Evolutionary conservation across 495 filamentous ascomycete genomes (phyloP), one percentile per base, ranked within the genome.

Genomic region (Bacidia gigantensis): DNA sequence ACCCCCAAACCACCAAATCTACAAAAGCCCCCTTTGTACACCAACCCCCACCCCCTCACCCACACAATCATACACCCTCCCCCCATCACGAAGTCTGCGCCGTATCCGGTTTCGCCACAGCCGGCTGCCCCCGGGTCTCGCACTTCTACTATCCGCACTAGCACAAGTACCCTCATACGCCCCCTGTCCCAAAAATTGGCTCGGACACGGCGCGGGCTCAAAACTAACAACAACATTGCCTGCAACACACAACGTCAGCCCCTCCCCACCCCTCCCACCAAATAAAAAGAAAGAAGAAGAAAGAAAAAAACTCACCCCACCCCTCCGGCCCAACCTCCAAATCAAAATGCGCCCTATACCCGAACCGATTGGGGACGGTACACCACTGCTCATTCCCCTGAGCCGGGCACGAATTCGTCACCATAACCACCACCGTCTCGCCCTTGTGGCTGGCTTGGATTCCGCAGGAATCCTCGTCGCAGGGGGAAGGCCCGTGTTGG

Each of bases 371-470:
- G 3, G 47, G 47, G n/a, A 38, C 23, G 18, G 25, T 38, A 22
- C 47, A 49, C 47, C 47, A 49, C 26, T 49, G 26, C 47, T 49
- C 47, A 14, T 49, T 49, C 2, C 47, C 47, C 47, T 49, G 1
- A 1, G 47, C 2, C n/a, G 47, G 47, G 17, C 47, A 49, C 1
- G 25, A 1, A 35, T 49, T 49, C 24, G 47, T 49, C 21, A 23
- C 1, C 47, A 32, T 14, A 1, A 49, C 26, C n/a, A 21, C 18
- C 11, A 49, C 24, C 24, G 25, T 38, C 17, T 49, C 21, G 25
- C 47, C 47, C 26, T 26, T 29, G 47, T 3, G n/a, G 25, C n/a
- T 2, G 0, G 47, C 1, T 17, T 17, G 26, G 22, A 49, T 22
- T 3, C 11, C n/a, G n/a, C 47, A 49, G 1, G 47, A 22, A 20